Evolutionary conservation across 148 eudicot species (phyloP).

Genomic region (Amaranthus hypochondriacus): DNA sequence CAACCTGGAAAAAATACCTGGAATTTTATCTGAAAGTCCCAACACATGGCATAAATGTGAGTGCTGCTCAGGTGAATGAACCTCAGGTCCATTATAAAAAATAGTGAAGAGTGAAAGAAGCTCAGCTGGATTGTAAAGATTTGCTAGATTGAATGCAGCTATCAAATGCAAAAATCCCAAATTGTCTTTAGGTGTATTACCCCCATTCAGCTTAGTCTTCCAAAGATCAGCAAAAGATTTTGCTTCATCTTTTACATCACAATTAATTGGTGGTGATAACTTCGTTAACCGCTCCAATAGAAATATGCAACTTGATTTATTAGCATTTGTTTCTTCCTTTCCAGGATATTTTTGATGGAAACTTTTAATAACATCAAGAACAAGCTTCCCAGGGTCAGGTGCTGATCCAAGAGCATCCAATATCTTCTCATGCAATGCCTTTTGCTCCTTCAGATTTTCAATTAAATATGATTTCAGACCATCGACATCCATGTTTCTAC

Average conservation of each 20-base stretch:
- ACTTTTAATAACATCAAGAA: constrained; percentile 33
- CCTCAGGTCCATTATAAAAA: constrained; percentile 5
- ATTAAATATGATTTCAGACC: constrained; percentile 27
- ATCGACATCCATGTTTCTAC: constrained; percentile 25
- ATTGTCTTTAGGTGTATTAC: background rate
- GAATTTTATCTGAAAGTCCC: constrained; percentile 23
- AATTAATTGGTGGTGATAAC: constrained; percentile 20
- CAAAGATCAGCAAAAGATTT: constrained; percentile 9
- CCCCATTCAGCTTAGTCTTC: constrained; percentile 13
- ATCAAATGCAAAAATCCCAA: constrained; percentile 21
- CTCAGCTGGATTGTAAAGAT: constrained; percentile 8
- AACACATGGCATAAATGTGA: constrained; percentile 15
- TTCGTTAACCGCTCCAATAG: constrained; percentile 29
- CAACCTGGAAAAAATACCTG: constrained; percentile 21
- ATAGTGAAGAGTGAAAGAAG: constrained; percentile 15
- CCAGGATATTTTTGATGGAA: constrained; percentile 13
- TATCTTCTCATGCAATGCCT: constrained; percentile 15
- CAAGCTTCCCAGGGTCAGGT: constrained; percentile 40
- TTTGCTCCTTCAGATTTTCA: constrained; percentile 16
- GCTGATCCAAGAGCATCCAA: constrained; percentile 29
- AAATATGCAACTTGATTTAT: constrained; percentile 13
- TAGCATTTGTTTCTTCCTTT: background rate
- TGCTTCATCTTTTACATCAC: constrained; percentile 19
- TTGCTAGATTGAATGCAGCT: constrained; percentile 21
- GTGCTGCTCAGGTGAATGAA: constrained; percentile 13